Conservation (phyloP, 1,284 basidiomycete species). For the Malassezia slooffiae region DNA sequence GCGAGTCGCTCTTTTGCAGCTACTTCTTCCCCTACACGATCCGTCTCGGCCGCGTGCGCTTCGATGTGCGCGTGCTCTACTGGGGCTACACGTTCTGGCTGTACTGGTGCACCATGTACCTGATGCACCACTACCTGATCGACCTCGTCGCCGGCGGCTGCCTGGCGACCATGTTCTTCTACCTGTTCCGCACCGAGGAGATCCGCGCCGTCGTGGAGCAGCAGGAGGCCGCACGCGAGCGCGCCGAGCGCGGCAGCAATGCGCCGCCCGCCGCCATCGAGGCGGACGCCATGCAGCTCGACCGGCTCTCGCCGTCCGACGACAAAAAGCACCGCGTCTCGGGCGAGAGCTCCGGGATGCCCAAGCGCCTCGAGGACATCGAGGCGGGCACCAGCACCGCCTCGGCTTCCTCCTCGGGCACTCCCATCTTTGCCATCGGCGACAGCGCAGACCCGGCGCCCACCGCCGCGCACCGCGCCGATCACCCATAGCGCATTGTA, state of each 20-base stretch:
- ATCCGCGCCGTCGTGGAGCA: constrained; percentile 37
- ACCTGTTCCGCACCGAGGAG: constrained; percentile 49
- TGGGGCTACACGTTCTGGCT: constrained; percentile 80
- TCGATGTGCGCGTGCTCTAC: constrained; percentile 52
- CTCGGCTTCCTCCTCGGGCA: too few species aligned
- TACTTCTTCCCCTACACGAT: constrained; percentile 72
- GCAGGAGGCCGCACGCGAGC: constrained; percentile 11
- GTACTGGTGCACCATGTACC: constrained; percentile 89
- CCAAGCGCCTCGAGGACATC: too few species aligned
- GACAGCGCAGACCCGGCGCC: background rate
- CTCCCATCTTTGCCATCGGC: constrained; percentile 1
- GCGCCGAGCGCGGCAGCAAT: background rate
- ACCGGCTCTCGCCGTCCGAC: too few species aligned
- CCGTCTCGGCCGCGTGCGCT: constrained; percentile 21
- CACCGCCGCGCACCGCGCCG: background rate
- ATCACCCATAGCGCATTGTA: background rate
- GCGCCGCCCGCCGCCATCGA: background rate
- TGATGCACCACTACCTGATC: constrained; percentile 68
- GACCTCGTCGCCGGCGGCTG: constrained; percentile 90
- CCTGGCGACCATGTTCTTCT: constrained; percentile 75
- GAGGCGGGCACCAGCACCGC: too few species aligned
- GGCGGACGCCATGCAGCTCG: too few species aligned
- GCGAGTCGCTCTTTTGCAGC: constrained; percentile 81
- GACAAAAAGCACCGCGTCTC: too few species aligned
- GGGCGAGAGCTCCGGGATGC: too few species aligned